Evolutionary conservation across 2,329 filamentous ascomycete genomes (phyloP), one percentile per base, ranked within the genome.

Genomic region (Dothistroma pini): DNA sequence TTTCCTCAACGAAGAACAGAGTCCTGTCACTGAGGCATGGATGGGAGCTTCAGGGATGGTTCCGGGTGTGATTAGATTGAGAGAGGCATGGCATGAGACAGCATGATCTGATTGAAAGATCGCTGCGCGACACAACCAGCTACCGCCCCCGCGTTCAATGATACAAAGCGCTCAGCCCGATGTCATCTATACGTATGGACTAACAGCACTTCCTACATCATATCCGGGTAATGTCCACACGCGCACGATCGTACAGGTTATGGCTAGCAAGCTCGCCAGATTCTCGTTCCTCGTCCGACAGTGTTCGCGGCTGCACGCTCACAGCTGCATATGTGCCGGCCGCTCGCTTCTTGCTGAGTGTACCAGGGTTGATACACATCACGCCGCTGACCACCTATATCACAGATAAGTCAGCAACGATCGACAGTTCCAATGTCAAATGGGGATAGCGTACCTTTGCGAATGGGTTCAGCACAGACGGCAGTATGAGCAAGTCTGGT

Each of bases 141-240:
- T 29, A 29, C 25, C 2, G 25, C 25, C 25, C 6, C 25, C 25
- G 6, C 25, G 6, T 29, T 29, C 25, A 29, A 44, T 44, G 1
- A 19, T 44, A 16, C 41, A 44, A 38, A 11, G 14, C 34, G 34
- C 34, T 38, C 14, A 38, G n/a, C 35, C n/a, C n/a, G 2, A 29
- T 16, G 5, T 14, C 7, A 31, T 29, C 8, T 29, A 50, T 48
- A 44, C 2, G 8, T n/a, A 8, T 10, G 41, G n/a, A 8, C 14
- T 19, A 14, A 44, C 41, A 44, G 41, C 41, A 44, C 41, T n/a
- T 44, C 19, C 16, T 16, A 32, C 21, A 58, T 70, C 66, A 88
- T 74, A 97, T 95, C 78, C 85, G 88, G 41, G 89, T 84, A 72
- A 99, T 89, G 75, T 99, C 93, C 22, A 96, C 91, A 64, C 93